Percentiles rank a stretch among this genome's conserved stretches.
Evolutionary conservation across 202 grass and related monocot species (phyloP).

Genomic region (Bolboschoenoplectus hybrid): DNA sequence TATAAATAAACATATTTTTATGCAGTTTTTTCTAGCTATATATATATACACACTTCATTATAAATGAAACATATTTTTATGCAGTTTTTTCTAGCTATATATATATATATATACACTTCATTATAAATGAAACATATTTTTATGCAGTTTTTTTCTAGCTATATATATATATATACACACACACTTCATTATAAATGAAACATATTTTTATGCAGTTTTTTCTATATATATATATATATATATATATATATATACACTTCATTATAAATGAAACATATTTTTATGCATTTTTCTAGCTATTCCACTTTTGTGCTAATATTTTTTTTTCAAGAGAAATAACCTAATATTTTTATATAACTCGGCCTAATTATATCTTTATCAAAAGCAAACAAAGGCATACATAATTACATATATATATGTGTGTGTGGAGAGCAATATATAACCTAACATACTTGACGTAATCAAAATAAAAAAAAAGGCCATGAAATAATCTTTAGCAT

Average conservation of each 20-base stretch:
- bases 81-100: too few relatives aligned
- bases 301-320: background rate
- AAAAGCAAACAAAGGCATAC: slow-evolving; percentile 1
- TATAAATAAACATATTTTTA: too few relatives aligned
- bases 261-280: background rate
- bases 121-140: too few relatives aligned
- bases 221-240: too few relatives aligned
- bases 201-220: too few relatives aligned
- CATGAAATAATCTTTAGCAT: background rate
- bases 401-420: background rate
- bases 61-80: too few relatives aligned
- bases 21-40: too few relatives aligned
- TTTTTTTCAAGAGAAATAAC: background rate
- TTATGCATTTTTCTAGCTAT: background rate
- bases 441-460: slow-evolving; percentile 17
- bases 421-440: slow-evolving; percentile 24
- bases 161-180: too few relatives aligned
- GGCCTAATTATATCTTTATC: slow-evolving; percentile 25
- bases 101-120: too few relatives aligned
- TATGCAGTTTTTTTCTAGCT: too few relatives aligned
- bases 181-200: too few relatives aligned
- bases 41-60: too few relatives aligned
- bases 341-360: background rate
- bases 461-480: slow-evolving; percentile 30
- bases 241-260: background rate